A percentile compares a stretch with the other conserved stretches of the same genome.
phyloP scores from a whole-genome alignment of 352 stramenopile genomes.

The Phytophthora litchii region DNA sequence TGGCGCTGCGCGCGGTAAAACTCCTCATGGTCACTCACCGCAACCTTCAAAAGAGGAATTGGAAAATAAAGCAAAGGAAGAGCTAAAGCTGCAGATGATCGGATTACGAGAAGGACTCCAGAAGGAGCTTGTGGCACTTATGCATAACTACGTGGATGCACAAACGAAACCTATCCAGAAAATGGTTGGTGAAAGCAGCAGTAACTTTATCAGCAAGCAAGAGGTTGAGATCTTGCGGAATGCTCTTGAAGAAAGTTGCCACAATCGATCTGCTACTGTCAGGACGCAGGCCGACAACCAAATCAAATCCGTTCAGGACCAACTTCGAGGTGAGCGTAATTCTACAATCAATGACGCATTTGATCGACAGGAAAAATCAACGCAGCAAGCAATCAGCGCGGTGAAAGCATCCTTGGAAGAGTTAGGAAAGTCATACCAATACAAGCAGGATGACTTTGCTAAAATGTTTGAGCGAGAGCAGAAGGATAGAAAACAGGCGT shows the following conservation, averaged over 20 bases:
- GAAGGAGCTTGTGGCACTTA: slow-evolving; percentile 19
- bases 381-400: slow-evolving; percentile 23
- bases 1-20: slow-evolving; percentile 6
- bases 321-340: slow-evolving; percentile 26
- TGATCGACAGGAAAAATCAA: slow-evolving; percentile 20
- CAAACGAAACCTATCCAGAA: slow-evolving; percentile 22
- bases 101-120: slow-evolving; percentile 25
- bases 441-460: slow-evolving; percentile 35
- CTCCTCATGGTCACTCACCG: slow-evolving; percentile 1
- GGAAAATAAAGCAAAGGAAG: slow-evolving; percentile 27
- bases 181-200: slow-evolving; percentile 16
- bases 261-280: slow-evolving; percentile 13
- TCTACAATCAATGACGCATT: slow-evolving; percentile 7
- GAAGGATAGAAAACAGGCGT: slow-evolving; percentile 46
- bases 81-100: slow-evolving; percentile 16
- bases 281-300: slow-evolving; percentile 17
- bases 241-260: slow-evolving; percentile 27
- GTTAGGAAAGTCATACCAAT: slow-evolving; percentile 31
- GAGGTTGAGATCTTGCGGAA: slow-evolving; percentile 28
- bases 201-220: slow-evolving; percentile 20
- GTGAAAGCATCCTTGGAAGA: slow-evolving; percentile 31
- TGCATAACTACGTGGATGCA: slow-evolving; percentile 28
- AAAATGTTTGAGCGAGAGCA: slow-evolving; percentile 52
- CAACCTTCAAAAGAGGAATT: slow-evolving; percentile 26
- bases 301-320: slow-evolving; percentile 19